A percentile compares a stretch with the other conserved stretches of the same genome.
Evolutionary conservation across 2,329 filamentous ascomycete genomes (phyloP).

Genomic region (Nemania sp.): DNA sequence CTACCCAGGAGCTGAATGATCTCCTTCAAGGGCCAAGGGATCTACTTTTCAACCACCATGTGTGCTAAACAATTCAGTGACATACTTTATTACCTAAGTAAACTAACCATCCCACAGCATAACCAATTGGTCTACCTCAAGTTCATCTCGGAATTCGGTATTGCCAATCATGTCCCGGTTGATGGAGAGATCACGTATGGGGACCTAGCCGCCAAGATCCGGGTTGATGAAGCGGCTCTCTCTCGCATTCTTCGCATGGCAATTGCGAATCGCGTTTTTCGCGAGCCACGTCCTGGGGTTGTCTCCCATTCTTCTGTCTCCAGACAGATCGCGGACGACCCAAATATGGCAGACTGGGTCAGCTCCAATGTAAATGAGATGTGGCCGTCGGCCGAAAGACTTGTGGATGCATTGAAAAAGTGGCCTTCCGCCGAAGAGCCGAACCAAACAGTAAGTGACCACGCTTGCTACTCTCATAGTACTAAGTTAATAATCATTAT

Average conservation of each 20-base stretch:
- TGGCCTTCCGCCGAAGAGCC: slow-evolving; percentile 54
- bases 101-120: slow-evolving; percentile 6
- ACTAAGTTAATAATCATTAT: not conserved
- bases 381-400: slow-evolving; percentile 48
- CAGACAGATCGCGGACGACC: slow-evolving; percentile 48
- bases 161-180: slow-evolving; percentile 48
- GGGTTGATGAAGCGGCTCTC: slow-evolving; percentile 42
- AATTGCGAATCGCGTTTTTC: slow-evolving; percentile 56
- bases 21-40: slow-evolving; percentile 32
- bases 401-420: slow-evolving; percentile 52
- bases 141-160: slow-evolving; percentile 50
- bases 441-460: slow-evolving; percentile 50
- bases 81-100: not conserved
- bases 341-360: slow-evolving; percentile 50
- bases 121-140: slow-evolving; percentile 45
- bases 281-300: slow-evolving; percentile 53
- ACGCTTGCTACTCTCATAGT: not conserved
- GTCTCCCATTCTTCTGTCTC: slow-evolving; percentile 56
- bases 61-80: not conserved
- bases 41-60: slow-evolving; percentile 19
- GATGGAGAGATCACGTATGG: slow-evolving; percentile 44
- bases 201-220: slow-evolving; percentile 44
- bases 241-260: slow-evolving; percentile 52
- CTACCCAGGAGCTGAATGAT: slow-evolving; percentile 38
- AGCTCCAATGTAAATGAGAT: slow-evolving; percentile 51